Percentiles rank a stretch among this genome's conserved stretches.
phyloP scores from a whole-genome alignment of 352 stramenopile genomes.

The Phytophthora pistaciae region DNA sequence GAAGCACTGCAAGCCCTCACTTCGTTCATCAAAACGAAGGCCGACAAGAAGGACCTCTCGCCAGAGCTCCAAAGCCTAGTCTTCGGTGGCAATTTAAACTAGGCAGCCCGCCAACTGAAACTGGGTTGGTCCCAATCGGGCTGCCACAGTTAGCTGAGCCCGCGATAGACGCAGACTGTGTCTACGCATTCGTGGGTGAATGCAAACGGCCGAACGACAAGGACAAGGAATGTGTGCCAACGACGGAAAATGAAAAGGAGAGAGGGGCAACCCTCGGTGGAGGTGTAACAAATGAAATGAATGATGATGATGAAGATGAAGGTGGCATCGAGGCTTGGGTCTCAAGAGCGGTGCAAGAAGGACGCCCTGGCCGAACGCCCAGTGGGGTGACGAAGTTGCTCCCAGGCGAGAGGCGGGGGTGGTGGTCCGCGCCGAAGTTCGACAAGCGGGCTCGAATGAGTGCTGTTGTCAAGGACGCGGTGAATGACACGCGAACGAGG shows the following conservation, averaged over 20 bases:
- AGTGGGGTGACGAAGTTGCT: background rate
- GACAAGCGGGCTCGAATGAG: background rate
- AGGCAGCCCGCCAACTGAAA: conserved; percentile 14
- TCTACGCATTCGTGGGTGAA: conserved; percentile 1
- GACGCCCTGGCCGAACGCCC: background rate
- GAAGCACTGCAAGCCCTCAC: too few relatives aligned
- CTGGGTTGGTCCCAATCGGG: background rate
- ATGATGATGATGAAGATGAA: background rate
- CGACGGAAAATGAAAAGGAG: conserved; percentile 12
- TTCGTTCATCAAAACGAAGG: too few relatives aligned
- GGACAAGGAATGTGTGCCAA: background rate
- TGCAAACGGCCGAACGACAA: conserved; percentile 8
- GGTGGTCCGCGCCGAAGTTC: conserved; percentile 4
- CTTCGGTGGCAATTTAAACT: conserved; percentile 2
- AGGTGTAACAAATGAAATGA: background rate
- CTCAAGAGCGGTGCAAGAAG: background rate
- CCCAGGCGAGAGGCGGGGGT: conserved; percentile 1
- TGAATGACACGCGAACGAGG: background rate
- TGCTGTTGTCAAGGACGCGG: background rate
- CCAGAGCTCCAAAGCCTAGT: background rate
- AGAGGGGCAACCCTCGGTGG: background rate
- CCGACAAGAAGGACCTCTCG: too few relatives aligned
- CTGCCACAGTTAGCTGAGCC: background rate
- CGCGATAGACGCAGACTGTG: background rate
- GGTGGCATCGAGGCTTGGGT: background rate